Evolutionary conservation across 192 early-diverging fungal genomes (phyloP), one percentile per base, ranked within the genome.

Genomic region (Coemansia sp.): DNA sequence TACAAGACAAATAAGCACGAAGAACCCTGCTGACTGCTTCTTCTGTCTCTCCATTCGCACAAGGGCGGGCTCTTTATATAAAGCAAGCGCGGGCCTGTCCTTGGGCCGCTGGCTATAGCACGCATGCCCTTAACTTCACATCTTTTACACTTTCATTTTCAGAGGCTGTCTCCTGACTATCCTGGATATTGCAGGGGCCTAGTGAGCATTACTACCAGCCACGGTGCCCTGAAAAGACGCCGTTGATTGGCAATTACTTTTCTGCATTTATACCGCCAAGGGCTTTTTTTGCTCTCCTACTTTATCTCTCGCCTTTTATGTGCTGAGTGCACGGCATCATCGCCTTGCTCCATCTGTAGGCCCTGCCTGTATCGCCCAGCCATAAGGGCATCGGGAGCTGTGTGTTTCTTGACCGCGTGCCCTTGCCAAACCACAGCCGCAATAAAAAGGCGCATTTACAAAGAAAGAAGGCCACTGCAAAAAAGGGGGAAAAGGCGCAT

Each of bases 201-300:
- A 42, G 14, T 42, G 2, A 13, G 13, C 39, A 14, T 42, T 42
- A 42, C 39, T 42, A 42, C 39, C 39, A 42, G 39, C 39, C 39
- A 6, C 39, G 1, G 11, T 16, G 8, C 11, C 14, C 13, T 16
- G 11, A 8, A 16, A 16, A 28, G 10, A 52, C 19, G 25, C 25
- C 25, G 25, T 52, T 52, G 50, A 52, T 52, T 52, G 25, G 24
- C 50, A 23, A 28, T 28, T 52, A 52, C 50, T 52, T 52, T 52
- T 52, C 19, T n/a, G 25, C 39, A 52, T 27, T 52, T 52, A 52
- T 52, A 10, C 24, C 50, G 7, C 6, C 47, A 49, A 49, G 20
- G 30, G 30, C 30, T 32, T 32, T 32, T 32, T 22, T 7, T 49
- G 19, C 14, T 22, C 47, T 49, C n/a, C n/a, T n/a, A n/a, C n/a